phyloP scores from a whole-genome alignment of 1,284 basidiomycete species.

The Farysia itapuensis region DNA sequence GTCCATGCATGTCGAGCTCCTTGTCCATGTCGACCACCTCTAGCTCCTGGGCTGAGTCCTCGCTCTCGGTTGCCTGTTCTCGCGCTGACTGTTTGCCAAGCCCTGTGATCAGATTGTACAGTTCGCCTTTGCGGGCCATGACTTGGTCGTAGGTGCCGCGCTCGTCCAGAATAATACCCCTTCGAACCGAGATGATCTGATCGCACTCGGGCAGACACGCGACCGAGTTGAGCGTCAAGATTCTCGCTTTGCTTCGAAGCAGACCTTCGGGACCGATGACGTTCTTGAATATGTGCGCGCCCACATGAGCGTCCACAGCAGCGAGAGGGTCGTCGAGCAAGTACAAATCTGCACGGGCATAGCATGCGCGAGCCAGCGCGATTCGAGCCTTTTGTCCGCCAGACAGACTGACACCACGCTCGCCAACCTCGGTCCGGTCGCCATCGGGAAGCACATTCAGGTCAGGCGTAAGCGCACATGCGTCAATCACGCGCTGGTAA shows the following conservation, averaged over 20 bases:
- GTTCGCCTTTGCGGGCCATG: conserved; percentile 65
- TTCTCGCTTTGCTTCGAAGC: conserved; percentile 51
- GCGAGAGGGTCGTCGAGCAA: conserved; percentile 75
- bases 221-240: conserved; percentile 59
- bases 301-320: conserved; percentile 63
- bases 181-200: conserved; percentile 73
- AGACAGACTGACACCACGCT: conserved; percentile 64
- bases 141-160: conserved; percentile 69
- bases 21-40: conserved; percentile 36
- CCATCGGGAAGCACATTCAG: conserved; percentile 73
- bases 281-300: conserved; percentile 56
- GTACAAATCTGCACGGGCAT: conserved; percentile 70
- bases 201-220: conserved; percentile 66
- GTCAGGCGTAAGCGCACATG: conserved; percentile 63
- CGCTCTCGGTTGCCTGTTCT: conserved; percentile 30
- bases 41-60: conserved; percentile 24
- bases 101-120: conserved; percentile 63
- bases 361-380: conserved; percentile 73
- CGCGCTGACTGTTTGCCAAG: conserved; percentile 59
- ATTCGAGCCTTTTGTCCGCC: conserved; percentile 71
- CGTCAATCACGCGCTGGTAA: conserved; percentile 57
- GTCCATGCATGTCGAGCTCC: conserved; percentile 30
- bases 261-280: conserved; percentile 46
- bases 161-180: conserved; percentile 68
- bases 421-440: conserved; percentile 68